Base-by-base conservation (phyloP, 768 basidiomycete species). In the Suillus tomentosus region DNA sequence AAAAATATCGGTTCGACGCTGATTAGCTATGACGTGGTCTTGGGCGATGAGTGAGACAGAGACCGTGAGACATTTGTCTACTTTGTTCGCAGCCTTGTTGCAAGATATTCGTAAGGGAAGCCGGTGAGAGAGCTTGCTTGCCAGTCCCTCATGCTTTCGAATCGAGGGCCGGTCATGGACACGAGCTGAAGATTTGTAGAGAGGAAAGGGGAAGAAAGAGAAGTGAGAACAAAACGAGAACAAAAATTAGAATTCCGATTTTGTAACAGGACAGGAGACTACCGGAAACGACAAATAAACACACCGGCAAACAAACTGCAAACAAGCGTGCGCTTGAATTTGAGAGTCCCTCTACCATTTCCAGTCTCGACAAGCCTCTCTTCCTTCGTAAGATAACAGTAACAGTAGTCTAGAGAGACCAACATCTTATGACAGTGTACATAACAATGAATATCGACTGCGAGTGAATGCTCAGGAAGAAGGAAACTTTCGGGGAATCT, bases 101-200 rank as follows among this genome's bases (percentile, higher is more conserved):
- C 63, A 39, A 48, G 27, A 31, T 36, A 39, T 37, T 60, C 39
- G 19, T 37, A 64, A 39, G 36, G 43, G 14, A 40, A 61, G 59
- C 48, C 24, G 37, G 61, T 61, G 24, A 48, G 37, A 61, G 43
- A n/a, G 9, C 40, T 22, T 5, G 36, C 22, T 55, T 22, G 50
- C 17, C 56, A 5, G 24, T 51, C 45, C 64, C 40, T 65, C 62
- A 50, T 64, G 37, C 61, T 34, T 54, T 39, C 62, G 64, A 45
- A 48, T 64, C 50, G 37, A 55, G 19, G 34, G 11, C 14, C 51
- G 8, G 8, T 31, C 31, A 31, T 31, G 31, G 31, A 31, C 42
- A 40, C 22, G 5, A 17, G n/a, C 22, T 31, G 9, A 8, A 31
- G 17, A 31, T 27, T 31, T 43, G 43, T 43, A 6, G 24, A 51